Base-by-base conservation (phyloP, 2,329 filamentous ascomycete genomes). In the Fusarium coffeatum region DNA sequence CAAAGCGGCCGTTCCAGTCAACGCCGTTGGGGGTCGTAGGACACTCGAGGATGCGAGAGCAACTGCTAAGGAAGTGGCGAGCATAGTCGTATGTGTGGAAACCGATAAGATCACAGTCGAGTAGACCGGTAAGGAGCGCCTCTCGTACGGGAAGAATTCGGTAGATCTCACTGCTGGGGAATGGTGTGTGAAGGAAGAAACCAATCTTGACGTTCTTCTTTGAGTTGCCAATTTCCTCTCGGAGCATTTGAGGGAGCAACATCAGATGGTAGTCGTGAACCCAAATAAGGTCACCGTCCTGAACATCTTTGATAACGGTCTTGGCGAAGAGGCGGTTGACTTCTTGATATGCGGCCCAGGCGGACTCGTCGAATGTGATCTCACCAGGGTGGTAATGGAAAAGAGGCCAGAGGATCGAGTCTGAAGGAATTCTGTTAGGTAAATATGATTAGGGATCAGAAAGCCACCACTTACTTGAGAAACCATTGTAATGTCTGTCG, bases 71-170 rank as follows among this genome's bases (percentile, higher is more conserved):
- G 83, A 98, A 99, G 82, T 99, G 96, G 55, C 96, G 89, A n/a
- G 94, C 95, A 77, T 99, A 99, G 82, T 98, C 95, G 83, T 98
- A 98, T 28, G 96, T 99, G 82, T 99, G 96, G 85, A 99, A 98
- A 32, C 96, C 96, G 77, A 98, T 93, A 64, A 99, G 84, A 78
- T 98, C 96, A 83, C 95, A 97, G 78, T 97, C 92, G 34, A 99
- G 86, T 41, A 98, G 89, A 59, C 96, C 94, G 50, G 92, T 87
- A 46, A 99, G 87, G 53, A 98, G 90, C 76, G 93, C 91, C 78
- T 97, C 94, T 68, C 96, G 89, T 30, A 98, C 95, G 1, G 96
- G 96, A 11, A 98, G 85, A 71, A 98, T 98, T 69, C 96, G 90
- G 83, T 98, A 98, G 77, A 98, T 97, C 81, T 98, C 95, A 74